Conservation (phyloP, 768 basidiomycete genomes). For the Mycena belliarum region DNA sequence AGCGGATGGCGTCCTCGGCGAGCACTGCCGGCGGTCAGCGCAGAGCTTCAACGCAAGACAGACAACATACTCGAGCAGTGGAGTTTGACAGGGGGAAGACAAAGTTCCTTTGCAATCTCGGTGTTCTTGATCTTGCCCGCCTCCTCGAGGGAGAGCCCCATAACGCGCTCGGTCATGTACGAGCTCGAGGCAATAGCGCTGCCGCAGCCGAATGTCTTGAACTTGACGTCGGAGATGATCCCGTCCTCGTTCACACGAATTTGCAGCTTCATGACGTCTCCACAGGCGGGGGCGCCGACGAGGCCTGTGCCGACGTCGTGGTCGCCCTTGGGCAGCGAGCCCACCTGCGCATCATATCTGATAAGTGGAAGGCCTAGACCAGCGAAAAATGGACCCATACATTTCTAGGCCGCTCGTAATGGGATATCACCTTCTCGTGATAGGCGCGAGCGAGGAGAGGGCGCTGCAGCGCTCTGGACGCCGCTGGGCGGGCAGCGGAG, state of each 20-base stretch:
- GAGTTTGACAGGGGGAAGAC: conserved; percentile 93
- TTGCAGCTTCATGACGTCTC: conserved; percentile 99
- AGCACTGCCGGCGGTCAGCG: conserved; percentile 57
- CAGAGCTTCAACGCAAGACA: conserved; percentile 1
- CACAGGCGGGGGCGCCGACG: conserved; percentile 95
- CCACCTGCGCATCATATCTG: conserved; percentile 81
- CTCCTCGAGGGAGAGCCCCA: conserved; percentile 89
- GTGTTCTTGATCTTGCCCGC: conserved; percentile 98
- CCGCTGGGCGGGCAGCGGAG: conserved; percentile 45
- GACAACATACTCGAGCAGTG: conserved; percentile 87
- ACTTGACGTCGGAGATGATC: conserved; percentile 97
- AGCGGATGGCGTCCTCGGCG: conserved; percentile 98
- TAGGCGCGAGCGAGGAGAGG: conserved; percentile 72
- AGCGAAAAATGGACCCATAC: conserved; percentile 54
- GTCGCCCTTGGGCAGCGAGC: conserved; percentile 92
- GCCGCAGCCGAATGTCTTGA: conserved; percentile 99
- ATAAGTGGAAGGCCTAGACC: conserved; percentile 43
- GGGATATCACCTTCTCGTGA: conserved; percentile 96
- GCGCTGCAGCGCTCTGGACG: conserved; percentile 39
- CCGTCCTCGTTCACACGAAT: conserved; percentile 95
- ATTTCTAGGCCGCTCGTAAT: conserved; percentile 97
- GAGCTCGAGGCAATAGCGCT: conserved; percentile 97
- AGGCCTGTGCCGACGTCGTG: conserved; percentile 94
- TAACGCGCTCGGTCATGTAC: conserved; percentile 98
- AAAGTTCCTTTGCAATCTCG: conserved; percentile 96